Evolutionary conservation across 257 asterid species (phyloP), one percentile per base, ranked within the genome.

Genomic region (Oldenlandia corymbosa): DNA sequence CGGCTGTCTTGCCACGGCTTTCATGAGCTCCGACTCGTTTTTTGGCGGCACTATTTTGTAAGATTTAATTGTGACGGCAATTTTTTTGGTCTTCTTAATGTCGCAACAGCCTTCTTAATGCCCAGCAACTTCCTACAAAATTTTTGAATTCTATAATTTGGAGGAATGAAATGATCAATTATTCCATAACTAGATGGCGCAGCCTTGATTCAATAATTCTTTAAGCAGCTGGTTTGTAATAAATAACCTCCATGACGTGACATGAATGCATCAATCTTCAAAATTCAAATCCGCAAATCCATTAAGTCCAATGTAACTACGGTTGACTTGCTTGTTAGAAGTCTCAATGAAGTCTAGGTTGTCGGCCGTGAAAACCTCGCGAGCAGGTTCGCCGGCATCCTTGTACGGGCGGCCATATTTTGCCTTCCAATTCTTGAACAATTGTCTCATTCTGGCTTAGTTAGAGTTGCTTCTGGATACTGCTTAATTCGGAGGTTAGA

Each of bases 1-100:
- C 0, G 82, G 85, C 61, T 80, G 82, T 2, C 74, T 62, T 0
- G 76, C 82, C 24, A 74, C 82, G 1, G 82, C 81, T 27, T 73
- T 76, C 26, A 70, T 26, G 14, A 79, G 49, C 8, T 73, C 75
- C 0, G 51, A 7, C 53, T 80, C 82, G 32, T 68, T 66, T 18
- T 73, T 71, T 2, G 14, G 28, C 1, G 85, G 76, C 24, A 80
- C 82, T 20, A 68, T 68, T 32, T 76, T 68, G 18, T 41, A 73
- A 14, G 74, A 74, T 4, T 60, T 60, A 21, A 80, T 80, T 28
- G 23, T 54, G 36, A 76, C 82, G 6, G 74, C 74, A 18, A 28
- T 53, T 7, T 49, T 64, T 4, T 63, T 46, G 57, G 65, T 68
- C 28, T 71, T 53, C 0, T 52, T 76, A 3, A 34, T 54, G 50